Conservation (phyloP, 805 yeast genomes). For the Debaryomyces tyrocola region DNA sequence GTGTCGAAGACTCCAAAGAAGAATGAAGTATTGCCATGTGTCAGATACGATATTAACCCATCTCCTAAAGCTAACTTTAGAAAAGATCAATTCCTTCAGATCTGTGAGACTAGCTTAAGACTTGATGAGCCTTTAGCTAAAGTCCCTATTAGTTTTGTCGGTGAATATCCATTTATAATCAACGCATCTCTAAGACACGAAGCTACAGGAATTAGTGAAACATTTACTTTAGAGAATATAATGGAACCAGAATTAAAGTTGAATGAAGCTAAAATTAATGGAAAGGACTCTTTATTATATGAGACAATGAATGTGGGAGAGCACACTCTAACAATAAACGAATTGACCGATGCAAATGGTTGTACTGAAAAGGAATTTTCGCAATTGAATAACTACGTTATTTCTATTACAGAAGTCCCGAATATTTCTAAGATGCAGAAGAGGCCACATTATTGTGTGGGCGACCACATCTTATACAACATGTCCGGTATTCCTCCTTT, state of each 20-base stretch:
- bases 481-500: slow-evolving; percentile 82
- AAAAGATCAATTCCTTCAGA: slow-evolving; percentile 48
- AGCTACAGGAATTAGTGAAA: slow-evolving; percentile 52
- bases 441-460: slow-evolving; percentile 73
- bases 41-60: slow-evolving; percentile 48
- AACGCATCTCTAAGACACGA: slow-evolving; percentile 62
- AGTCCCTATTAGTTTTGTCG: slow-evolving; percentile 55
- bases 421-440: slow-evolving; percentile 45
- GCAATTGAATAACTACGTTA: slow-evolving; percentile 39
- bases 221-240: slow-evolving; percentile 45
- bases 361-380: slow-evolving; percentile 53
- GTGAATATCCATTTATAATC: slow-evolving; percentile 62
- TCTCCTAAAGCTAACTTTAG: slow-evolving; percentile 62
- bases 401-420: slow-evolving; percentile 78
- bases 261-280: slow-evolving; percentile 12
- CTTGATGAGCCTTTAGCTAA: slow-evolving; percentile 25
- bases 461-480: slow-evolving; percentile 79
- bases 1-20: slow-evolving; percentile 1
- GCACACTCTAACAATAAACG: slow-evolving; percentile 58
- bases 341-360: slow-evolving; percentile 67
- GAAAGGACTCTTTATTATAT: slow-evolving; percentile 21
- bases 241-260: slow-evolving; percentile 18
- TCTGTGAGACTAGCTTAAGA: slow-evolving; percentile 38
- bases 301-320: slow-evolving; percentile 60
- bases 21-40: slow-evolving; percentile 12